Evolutionary conservation across 202 grass and related monocot genomes (phyloP), one percentile per base, ranked within the genome.

Genomic region (Hordeum pubiflorum): DNA sequence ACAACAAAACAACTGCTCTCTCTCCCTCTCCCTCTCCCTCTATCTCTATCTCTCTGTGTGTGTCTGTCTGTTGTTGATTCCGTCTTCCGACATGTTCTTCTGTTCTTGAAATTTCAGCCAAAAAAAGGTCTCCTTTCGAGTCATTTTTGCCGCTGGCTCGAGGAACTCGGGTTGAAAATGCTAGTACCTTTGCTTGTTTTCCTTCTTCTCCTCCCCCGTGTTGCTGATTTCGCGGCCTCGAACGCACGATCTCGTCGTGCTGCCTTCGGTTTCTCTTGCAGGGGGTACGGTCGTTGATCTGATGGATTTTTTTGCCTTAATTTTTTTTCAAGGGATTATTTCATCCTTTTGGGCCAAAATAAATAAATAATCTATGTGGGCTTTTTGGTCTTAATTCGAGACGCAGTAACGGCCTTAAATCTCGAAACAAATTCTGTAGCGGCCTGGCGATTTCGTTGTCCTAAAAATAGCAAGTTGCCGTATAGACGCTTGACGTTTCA

Each of bases 241-340:
- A 23, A 48, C 56, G 44, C 83, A 72, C 37, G 71, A 77, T 77
- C 65, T 81, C 29, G 26, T 66, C 60, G 39, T 68, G 58, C 36
- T 17, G 0, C 18, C 62, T 64, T 83, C 36, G 15, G 46, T 67
- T 79, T 33, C 29, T 32, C 68, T 33, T 72, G 38, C 79, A 60
- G 38, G 31, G 24, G 17, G n/a, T n/a, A n/a, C n/a, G n/a, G 29
- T 29, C 38, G 9, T 48, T 69, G 48, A 80, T 80, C 43, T 23
- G 18, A 62, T n/a, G 2, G 48, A 74, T 79, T 74, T 74, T 67
- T 9, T 8, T 72, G 75, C 62, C 68, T 38, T 48, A 33, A 55
- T 40, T 9, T 12, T 13, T 48, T 72, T 29, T 29, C 4, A 71
- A 27, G 37, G 10, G 14, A 48, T 14, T 9, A 26, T 43, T 1